Evolutionary conservation across 2,329 filamentous ascomycete genomes (phyloP).

Genomic region (Phoma sp.): DNA sequence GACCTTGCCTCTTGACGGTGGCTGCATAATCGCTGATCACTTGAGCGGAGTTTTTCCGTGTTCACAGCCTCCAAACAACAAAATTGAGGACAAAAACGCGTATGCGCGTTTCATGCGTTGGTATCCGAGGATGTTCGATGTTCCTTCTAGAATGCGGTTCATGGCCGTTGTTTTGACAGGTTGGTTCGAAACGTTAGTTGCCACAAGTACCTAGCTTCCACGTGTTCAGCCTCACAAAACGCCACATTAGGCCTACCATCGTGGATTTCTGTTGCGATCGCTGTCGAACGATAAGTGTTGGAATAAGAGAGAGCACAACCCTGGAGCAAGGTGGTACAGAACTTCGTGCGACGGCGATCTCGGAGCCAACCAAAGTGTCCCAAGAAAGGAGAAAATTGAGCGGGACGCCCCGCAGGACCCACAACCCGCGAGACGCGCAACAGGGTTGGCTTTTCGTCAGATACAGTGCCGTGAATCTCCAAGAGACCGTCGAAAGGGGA

Average conservation of each 20-base stretch:
- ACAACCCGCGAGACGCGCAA: conserved; percentile 15
- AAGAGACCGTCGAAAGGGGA: neutral
- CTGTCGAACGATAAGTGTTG: conserved; percentile 9
- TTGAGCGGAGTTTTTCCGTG: neutral
- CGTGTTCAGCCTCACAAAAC: conserved; percentile 10
- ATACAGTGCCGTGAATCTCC: conserved; percentile 4
- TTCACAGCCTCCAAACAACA: conserved; percentile 1
- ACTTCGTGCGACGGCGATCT: conserved; percentile 10
- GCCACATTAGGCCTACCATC: conserved; percentile 13
- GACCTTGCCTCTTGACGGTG: neutral
- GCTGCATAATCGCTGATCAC: conserved; percentile 1
- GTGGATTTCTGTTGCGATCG: conserved; percentile 6
- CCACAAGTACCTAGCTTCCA: conserved; percentile 12
- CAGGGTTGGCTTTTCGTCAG: conserved; percentile 3
- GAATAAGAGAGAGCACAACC: conserved; percentile 1
- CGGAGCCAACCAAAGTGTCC: conserved; percentile 4
- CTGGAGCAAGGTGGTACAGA: conserved; percentile 2
- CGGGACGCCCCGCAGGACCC: conserved; percentile 15
- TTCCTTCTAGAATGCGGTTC: conserved; percentile 17
- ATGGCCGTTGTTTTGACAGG: conserved; percentile 17
- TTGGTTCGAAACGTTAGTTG: conserved; percentile 16
- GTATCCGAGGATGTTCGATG: conserved; percentile 11
- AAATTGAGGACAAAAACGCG: conserved; percentile 7
- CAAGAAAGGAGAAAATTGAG: conserved; percentile 10
- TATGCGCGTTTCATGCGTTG: conserved; percentile 17